A percentile compares a stretch with the other conserved stretches of the same genome.
Conservation (phyloP, 306 rosid genomes). For the Boehmeria nivea region DNA sequence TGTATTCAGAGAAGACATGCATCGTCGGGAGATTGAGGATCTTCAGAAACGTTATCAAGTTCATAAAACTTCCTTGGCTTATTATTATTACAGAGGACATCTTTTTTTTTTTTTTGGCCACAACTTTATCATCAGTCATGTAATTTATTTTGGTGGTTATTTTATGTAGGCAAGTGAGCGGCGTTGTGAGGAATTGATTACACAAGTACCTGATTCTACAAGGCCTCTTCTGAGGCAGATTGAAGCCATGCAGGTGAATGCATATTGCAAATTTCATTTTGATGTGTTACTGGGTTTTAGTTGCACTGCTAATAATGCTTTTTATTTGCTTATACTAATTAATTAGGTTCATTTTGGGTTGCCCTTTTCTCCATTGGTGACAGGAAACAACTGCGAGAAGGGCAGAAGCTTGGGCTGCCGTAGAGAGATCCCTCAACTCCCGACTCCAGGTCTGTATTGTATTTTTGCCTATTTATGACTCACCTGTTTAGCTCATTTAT, state of each 20-base stretch:
- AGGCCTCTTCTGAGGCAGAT: constrained; percentile 98
- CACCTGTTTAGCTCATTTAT: constrained; percentile 13
- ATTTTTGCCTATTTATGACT: constrained; percentile 7
- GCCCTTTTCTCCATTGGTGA: constrained; percentile 23
- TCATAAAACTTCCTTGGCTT: constrained; percentile 24
- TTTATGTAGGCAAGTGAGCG: constrained; percentile 90
- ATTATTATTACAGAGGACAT: neutral
- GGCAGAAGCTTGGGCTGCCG: constrained; percentile 97
- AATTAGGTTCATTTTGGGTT: constrained; percentile 22
- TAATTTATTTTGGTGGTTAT: constrained; percentile 19
- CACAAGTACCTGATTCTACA: constrained; percentile 98
- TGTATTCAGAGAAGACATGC: constrained; percentile 90
- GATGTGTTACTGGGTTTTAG: constrained; percentile 8
- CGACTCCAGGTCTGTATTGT: constrained; percentile 74
- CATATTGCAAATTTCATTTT: constrained; percentile 13
- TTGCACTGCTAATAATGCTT: constrained; percentile 9
- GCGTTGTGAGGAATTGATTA: constrained; percentile 90
- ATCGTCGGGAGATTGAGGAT: constrained; percentile 84
- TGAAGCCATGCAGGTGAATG: constrained; percentile 94
- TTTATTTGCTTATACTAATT: constrained; percentile 18
- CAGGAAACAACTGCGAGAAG: constrained; percentile 91
- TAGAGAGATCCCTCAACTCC: constrained; percentile 88
- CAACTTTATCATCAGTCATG: too few species aligned
- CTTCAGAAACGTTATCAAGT: constrained; percentile 97
- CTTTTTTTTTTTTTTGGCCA: constrained; percentile 7